phyloP scores from a whole-genome alignment of 2,329 filamentous ascomycete species.

The Aspergillus sp. region DNA sequence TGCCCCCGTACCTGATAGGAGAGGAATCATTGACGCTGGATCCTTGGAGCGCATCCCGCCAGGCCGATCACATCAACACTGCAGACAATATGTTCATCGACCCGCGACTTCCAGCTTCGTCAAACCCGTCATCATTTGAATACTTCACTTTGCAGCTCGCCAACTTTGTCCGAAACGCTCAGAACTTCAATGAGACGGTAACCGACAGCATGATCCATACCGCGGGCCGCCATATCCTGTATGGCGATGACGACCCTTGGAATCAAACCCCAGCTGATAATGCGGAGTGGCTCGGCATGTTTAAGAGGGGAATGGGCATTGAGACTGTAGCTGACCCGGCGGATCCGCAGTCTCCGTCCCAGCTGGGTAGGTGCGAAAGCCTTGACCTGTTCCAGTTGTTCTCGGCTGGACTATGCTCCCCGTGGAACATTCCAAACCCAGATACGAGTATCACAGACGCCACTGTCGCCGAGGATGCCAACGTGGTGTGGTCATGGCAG shows the following conservation, averaged over 20 bases:
- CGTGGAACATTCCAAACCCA: no score
- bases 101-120: neutral
- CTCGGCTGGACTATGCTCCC: no score
- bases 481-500: no score
- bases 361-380: neutral
- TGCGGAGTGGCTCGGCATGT: slow-evolving; percentile 4
- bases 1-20: slow-evolving; percentile 38
- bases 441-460: no score
- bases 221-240: slow-evolving; percentile 32
- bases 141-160: slow-evolving; percentile 23
- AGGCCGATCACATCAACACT: neutral
- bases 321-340: neutral
- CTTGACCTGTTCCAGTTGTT: neutral
- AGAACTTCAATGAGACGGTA: slow-evolving; percentile 18
- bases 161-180: slow-evolving; percentile 25
- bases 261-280: slow-evolving; percentile 40
- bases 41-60: slow-evolving; percentile 16
- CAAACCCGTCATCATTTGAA: neutral
- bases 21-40: slow-evolving; percentile 22
- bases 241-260: slow-evolving; percentile 34
- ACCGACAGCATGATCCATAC: slow-evolving; percentile 35
- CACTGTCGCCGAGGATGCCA: no score
- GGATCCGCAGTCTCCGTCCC: neutral
- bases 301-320: slow-evolving; percentile 1
- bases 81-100: no score